A percentile compares a stretch with the other conserved stretches of the same genome.
phyloP scores from a whole-genome alignment of 202 grass and related monocot species.

The Digitaria exilis region DNA sequence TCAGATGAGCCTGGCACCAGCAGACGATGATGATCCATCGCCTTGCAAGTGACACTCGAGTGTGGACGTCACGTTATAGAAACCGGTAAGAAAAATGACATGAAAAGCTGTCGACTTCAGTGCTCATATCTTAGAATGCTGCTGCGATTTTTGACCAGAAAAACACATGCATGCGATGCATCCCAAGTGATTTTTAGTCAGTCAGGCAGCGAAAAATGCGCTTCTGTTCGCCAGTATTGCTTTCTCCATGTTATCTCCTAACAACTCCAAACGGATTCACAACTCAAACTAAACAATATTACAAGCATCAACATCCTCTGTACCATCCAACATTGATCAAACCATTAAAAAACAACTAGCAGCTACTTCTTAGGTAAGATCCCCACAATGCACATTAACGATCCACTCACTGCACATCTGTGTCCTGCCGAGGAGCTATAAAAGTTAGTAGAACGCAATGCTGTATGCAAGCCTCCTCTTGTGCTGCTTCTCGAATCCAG shows the following conservation, averaged over 20 bases:
- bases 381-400: background rate
- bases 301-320: background rate
- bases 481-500: slow-evolving; percentile 82
- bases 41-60: background rate
- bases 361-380: background rate
- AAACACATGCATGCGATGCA: background rate
- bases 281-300: background rate
- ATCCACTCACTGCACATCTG: background rate
- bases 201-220: background rate
- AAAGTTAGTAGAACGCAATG: slow-evolving; percentile 71
- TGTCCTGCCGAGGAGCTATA: background rate
- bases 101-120: background rate
- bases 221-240: background rate
- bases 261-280: background rate
- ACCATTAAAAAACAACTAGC: background rate
- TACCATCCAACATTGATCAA: background rate
- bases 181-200: background rate
- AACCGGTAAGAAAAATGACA: background rate
- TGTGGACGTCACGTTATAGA: background rate
- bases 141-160: background rate
- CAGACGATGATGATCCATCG: background rate
- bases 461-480: slow-evolving; percentile 82
- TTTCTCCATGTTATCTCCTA: background rate
- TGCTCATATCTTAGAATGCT: background rate
- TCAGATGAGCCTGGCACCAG: background rate